These are phyloP conservation scores for Pulveroboletus sp. DNA, from an alignment of 768 basidiomycete genomes.

Conservation along the genomic window DNA sequence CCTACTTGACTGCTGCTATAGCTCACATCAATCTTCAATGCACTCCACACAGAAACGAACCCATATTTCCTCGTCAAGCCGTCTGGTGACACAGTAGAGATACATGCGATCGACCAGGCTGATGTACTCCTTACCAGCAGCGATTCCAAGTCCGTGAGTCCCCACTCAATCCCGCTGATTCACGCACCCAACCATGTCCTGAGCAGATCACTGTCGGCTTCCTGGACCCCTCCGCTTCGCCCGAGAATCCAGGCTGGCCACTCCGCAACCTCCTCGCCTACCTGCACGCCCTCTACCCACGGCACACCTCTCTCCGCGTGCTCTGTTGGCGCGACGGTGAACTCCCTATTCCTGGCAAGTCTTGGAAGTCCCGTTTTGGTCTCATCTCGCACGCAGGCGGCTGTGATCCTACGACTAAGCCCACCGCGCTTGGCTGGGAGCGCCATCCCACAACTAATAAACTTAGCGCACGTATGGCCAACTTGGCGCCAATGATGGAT, in stretches of 20 bases:
- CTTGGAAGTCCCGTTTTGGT: constrained; percentile 66
- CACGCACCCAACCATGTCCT: constrained; percentile 18
- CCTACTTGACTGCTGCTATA: constrained; percentile 22
- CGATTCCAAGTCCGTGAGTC: constrained; percentile 39
- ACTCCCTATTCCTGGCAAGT: constrained; percentile 32
- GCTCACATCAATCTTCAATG: constrained; percentile 49
- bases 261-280: constrained; percentile 88
- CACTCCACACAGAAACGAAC: constrained; percentile 38
- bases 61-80: constrained; percentile 63
- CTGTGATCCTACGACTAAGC: constrained; percentile 29
- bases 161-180: neutral
- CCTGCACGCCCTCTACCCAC: constrained; percentile 57
- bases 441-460: constrained; percentile 79
- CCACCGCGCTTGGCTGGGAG: constrained; percentile 91
- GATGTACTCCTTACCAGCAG: constrained; percentile 50
- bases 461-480: constrained; percentile 80
- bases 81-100: constrained; percentile 31
- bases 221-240: constrained; percentile 79
- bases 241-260: constrained; percentile 82
- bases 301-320: constrained; percentile 50
- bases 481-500: constrained; percentile 96
- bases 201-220: constrained; percentile 55
- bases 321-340: constrained; percentile 76
- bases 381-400: constrained; percentile 31
- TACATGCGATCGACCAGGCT: constrained; percentile 55